A percentile compares a stretch with the other conserved stretches of the same genome.
Evolutionary conservation across 495 filamentous ascomycete species (phyloP).

Genomic region (Hyaloscypha variabilis): DNA sequence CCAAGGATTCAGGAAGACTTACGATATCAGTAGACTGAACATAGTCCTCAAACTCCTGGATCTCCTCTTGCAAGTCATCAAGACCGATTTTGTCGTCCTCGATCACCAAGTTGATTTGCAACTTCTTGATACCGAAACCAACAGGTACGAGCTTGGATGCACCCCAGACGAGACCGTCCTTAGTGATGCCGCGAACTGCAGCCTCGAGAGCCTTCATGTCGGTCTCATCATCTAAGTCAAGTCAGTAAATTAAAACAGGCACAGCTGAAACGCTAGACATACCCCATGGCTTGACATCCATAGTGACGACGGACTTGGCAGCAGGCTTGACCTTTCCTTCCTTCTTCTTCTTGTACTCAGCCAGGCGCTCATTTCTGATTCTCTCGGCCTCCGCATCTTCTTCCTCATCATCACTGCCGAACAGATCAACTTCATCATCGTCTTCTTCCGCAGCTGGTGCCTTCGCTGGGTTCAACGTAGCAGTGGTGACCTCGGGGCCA

Average conservation of each 20-base stretch:
- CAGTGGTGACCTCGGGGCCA: slow-evolving; percentile 78
- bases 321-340: slow-evolving; percentile 84
- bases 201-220: slow-evolving; percentile 80
- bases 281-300: slow-evolving; percentile 99
- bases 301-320: slow-evolving; percentile 92
- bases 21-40: slow-evolving; percentile 95
- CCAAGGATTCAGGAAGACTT: slow-evolving; percentile 38
- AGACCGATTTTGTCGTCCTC: slow-evolving; percentile 96
- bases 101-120: slow-evolving; percentile 96
- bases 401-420: slow-evolving; percentile 88
- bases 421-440: slow-evolving; percentile 86
- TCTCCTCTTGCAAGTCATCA: slow-evolving; percentile 83
- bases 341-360: slow-evolving; percentile 97
- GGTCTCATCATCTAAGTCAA: slow-evolving; percentile 79
- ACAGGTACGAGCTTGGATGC: slow-evolving; percentile 85
- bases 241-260: slow-evolving; percentile 8
- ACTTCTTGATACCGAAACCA: slow-evolving; percentile 98
- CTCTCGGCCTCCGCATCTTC: slow-evolving; percentile 84
- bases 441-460: slow-evolving; percentile 67
- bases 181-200: slow-evolving; percentile 82
- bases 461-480: slow-evolving; percentile 83
- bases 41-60: slow-evolving; percentile 85
- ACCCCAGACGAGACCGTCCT: slow-evolving; percentile 97
- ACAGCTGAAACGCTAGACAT: slow-evolving; percentile 44
- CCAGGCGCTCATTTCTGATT: slow-evolving; percentile 84